Conservation (phyloP, 202 grass and related monocot species). For the Schoenoplectus tabernaemontani region DNA sequence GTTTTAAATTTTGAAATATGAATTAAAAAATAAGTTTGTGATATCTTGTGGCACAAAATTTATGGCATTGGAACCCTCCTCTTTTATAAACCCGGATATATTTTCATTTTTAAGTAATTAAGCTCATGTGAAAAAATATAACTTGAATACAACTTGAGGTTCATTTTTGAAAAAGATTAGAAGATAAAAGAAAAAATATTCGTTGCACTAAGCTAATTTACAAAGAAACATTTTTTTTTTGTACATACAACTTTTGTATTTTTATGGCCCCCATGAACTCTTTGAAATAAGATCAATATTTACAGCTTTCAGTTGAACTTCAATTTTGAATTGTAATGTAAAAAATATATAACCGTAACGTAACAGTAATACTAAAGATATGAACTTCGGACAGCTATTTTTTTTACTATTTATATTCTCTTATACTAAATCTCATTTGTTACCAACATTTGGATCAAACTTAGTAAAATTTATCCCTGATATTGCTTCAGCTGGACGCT, state of each 20-base stretch:
- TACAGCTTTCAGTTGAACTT: not conserved
- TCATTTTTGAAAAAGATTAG: not conserved
- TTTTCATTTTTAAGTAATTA: too few relatives aligned
- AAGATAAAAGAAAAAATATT: not conserved
- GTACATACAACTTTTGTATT: not conserved
- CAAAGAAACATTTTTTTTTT: not conserved
- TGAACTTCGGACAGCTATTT: not conserved
- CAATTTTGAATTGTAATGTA: not conserved
- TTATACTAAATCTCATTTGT: not conserved
- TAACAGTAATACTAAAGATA: not conserved
- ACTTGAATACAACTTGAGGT: not conserved
- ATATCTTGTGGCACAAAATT: too few relatives aligned
- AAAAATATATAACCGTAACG: not conserved
- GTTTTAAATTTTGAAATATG: too few relatives aligned
- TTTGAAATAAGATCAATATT: not conserved
- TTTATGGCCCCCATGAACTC: not conserved
- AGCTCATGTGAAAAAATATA: not conserved
- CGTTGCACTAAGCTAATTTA: not conserved
- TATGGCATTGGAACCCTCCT: too few relatives aligned
- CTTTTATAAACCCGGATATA: too few relatives aligned
- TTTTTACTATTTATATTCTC: not conserved
- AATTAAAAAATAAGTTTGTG: too few relatives aligned
- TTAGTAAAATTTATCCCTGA: not conserved
- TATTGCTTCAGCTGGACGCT: not conserved
- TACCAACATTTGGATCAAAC: not conserved